Evolutionary conservation across 345 rosid genomes (phyloP).

Genomic region (Syzygium grande): DNA sequence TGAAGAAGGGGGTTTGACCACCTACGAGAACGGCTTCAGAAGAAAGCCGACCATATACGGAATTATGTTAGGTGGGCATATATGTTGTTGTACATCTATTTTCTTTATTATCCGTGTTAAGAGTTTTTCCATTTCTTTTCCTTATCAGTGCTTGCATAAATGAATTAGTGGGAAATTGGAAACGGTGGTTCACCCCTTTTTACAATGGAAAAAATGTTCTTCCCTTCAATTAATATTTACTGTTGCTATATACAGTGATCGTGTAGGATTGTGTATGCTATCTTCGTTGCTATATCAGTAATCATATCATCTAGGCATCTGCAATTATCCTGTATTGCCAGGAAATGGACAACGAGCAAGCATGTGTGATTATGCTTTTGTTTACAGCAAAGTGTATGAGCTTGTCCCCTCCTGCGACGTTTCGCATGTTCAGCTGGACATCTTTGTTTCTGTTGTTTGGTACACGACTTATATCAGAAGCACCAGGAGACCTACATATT

Average conservation of each 20-base stretch:
- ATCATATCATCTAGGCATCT: background rate
- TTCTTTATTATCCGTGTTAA: background rate
- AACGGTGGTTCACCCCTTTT: background rate
- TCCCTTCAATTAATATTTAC: background rate
- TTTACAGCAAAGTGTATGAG: background rate
- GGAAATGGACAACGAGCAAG: background rate
- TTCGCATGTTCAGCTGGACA: background rate
- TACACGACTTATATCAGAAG: background rate
- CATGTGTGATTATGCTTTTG: background rate
- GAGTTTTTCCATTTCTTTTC: background rate
- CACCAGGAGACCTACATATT: background rate
- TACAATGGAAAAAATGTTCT: fast-evolving
- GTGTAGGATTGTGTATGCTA: background rate
- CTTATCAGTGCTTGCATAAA: background rate
- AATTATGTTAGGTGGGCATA: background rate
- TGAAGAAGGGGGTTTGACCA: background rate
- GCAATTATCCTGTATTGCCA: background rate
- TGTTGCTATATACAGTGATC: background rate
- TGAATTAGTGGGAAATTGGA: background rate
- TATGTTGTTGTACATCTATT: background rate
- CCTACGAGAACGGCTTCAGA: background rate
- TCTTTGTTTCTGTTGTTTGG: background rate
- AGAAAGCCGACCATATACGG: background rate
- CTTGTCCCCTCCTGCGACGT: background rate
- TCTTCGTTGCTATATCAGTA: background rate